Base-by-base conservation (phyloP, 768 basidiomycete genomes). In the Pisolithus sp. region DNA sequence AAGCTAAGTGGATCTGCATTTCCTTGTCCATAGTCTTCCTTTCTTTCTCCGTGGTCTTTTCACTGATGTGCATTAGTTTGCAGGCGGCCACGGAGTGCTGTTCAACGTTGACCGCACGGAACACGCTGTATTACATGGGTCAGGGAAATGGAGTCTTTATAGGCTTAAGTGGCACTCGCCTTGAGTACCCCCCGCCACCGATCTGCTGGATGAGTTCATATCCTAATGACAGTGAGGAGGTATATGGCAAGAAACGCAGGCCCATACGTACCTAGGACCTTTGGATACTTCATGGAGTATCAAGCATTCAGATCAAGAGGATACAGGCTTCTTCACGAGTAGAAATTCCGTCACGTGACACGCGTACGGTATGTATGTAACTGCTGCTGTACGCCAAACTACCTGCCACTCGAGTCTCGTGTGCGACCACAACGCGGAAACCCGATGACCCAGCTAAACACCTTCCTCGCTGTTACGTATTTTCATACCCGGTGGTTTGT, bases 21-120 rank as follows among this genome's bases (percentile, higher is more conserved):
- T 99, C 96, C 63, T 93, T 95, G 50, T 96, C 84, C 9, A 94
- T 72, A 17, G 76, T 79, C 64, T 95, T 94, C 49, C 89, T 79
- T 12, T 89, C 81, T 46, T 77, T 76, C 5, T 82, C 77, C 1
- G 82, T 80, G 1, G 85, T 85, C 41, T 81, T 63, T 3, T 77
- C 71, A 0, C 81, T 87, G 47, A 93, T 69, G 15, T 71, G 61
- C 53, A 94, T 77, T 28, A 94, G 71, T 68, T 96, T 97, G 74
- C 93, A 94, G 26, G 93, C 93, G 8, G 90, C 91, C 3, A 90
- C 81, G 3, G 74, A 75, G 45, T 85, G 78, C 7, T 78, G 73
- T 13, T 75, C 67, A 49, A 85, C 60, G 68, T 95, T 78, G 26
- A 89, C 82, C 0, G 93, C 93, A 41, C 81, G 83, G 62, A 82